A percentile compares a stretch with the other conserved stretches of the same genome.
phyloP scores from a whole-genome alignment of 148 eudicot species.

The Arbutus unedo region DNA sequence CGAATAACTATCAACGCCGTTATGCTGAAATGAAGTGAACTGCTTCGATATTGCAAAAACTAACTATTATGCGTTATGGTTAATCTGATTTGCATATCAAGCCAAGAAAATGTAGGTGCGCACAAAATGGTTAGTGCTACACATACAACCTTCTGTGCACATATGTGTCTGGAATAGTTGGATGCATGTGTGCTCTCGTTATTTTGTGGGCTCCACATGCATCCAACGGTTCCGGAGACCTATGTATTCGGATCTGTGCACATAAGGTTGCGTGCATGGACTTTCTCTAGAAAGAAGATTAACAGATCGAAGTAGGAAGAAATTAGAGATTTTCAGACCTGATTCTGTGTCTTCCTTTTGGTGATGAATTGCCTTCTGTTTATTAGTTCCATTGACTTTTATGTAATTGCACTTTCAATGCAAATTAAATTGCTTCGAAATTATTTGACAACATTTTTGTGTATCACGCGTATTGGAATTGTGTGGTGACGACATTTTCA shows the following conservation, averaged over 20 bases:
- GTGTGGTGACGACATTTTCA: not conserved
- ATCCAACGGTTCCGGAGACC: too few species aligned
- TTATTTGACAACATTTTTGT: not conserved
- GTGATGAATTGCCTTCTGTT: not conserved
- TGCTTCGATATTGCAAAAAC: not conserved
- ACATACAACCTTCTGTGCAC: too few species aligned
- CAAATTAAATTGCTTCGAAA: not conserved
- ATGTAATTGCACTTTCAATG: not conserved
- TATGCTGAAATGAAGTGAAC: not conserved
- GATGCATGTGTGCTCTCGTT: too few species aligned
- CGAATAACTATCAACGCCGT: not conserved
- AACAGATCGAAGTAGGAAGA: not conserved
- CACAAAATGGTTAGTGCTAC: not conserved
- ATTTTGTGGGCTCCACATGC: too few species aligned
- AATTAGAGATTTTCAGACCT: not conserved
- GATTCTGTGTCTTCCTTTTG: not conserved
- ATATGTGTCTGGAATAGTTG: too few species aligned
- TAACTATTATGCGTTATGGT: not conserved
- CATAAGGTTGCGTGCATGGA: too few species aligned
- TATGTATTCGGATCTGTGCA: too few species aligned
- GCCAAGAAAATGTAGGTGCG: not conserved
- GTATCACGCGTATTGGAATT: not conserved
- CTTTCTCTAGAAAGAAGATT: too few species aligned
- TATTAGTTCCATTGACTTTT: not conserved
- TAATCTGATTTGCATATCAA: not conserved